Evolutionary conservation across 345 rosid genomes (phyloP).

Genomic region (Citrus glauca): DNA sequence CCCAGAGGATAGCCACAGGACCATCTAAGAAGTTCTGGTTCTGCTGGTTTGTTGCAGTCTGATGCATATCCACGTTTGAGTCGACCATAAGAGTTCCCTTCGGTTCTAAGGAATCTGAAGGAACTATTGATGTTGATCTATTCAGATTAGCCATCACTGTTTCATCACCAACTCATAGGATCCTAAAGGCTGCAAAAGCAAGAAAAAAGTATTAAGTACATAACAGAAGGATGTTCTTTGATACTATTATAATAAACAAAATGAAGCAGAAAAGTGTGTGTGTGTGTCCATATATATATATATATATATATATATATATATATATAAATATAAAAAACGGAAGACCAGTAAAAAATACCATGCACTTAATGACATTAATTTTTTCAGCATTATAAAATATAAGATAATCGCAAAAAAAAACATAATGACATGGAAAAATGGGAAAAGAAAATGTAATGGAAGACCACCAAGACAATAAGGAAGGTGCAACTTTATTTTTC

Average conservation of each 20-base stretch:
- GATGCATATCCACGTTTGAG: slow-evolving; percentile 30
- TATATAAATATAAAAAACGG: no score
- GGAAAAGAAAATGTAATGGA: not conserved
- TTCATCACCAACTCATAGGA: slow-evolving; percentile 4
- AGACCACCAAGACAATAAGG: not conserved
- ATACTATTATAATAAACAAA: not conserved
- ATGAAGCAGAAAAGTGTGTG: not conserved
- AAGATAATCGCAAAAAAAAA: not conserved
- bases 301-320: no score
- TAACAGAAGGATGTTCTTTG: not conserved
- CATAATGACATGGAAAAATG: not conserved
- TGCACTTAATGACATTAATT: not conserved
- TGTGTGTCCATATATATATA: no score
- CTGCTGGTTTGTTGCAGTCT: slow-evolving; percentile 28
- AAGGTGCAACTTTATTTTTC: not conserved
- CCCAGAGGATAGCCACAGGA: slow-evolving; percentile 91
- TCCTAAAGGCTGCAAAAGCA: slow-evolving; percentile 2
- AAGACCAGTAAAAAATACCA: not conserved
- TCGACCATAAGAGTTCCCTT: slow-evolving; percentile 23
- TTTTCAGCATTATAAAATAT: not conserved
- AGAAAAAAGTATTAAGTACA: not conserved
- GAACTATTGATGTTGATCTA: slow-evolving; percentile 23
- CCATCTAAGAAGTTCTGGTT: slow-evolving; percentile 43
- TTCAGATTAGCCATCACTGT: slow-evolving; percentile 32
- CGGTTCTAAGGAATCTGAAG: slow-evolving; percentile 26